A percentile compares a stretch with the other conserved stretches of the same genome.
Evolutionary conservation across 148 eudicot species (phyloP).

Genomic region (Rhododendron henanense): DNA sequence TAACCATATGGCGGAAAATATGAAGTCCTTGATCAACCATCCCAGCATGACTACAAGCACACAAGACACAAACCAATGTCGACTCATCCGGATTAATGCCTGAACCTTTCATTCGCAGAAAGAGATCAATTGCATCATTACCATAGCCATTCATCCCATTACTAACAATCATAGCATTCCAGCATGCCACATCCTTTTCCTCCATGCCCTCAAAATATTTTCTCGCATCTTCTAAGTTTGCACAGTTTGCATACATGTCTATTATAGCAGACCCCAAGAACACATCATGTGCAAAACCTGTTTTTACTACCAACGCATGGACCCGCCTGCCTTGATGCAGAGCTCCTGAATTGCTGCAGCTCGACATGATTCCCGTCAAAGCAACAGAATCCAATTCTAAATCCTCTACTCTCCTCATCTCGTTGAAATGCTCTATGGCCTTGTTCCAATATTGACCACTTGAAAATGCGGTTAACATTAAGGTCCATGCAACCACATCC

Average conservation of each 20-base stretch:
- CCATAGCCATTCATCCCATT: slow-evolving; percentile 47
- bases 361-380: slow-evolving; percentile 33
- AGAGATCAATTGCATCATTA: slow-evolving; percentile 32
- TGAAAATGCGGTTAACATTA: slow-evolving; percentile 49
- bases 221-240: slow-evolving; percentile 28
- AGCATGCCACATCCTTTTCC: slow-evolving; percentile 44
- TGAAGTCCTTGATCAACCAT: slow-evolving; percentile 44
- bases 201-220: slow-evolving; percentile 34
- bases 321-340: slow-evolving; percentile 35
- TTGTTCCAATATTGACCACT: slow-evolving; percentile 29
- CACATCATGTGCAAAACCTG: slow-evolving; percentile 39
- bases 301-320: slow-evolving; percentile 35
- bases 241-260: slow-evolving; percentile 48
- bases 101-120: slow-evolving; percentile 30
- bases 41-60: slow-evolving; percentile 58
- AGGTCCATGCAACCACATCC: slow-evolving; percentile 54
- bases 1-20: slow-evolving; percentile 32
- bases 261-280: slow-evolving; percentile 44
- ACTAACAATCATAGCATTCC: slow-evolving; percentile 58
- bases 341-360: slow-evolving; percentile 38
- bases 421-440: slow-evolving; percentile 32
- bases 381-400: slow-evolving; percentile 41
- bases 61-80: slow-evolving; percentile 44
- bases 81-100: slow-evolving; percentile 44
- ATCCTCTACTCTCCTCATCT: slow-evolving; percentile 27